Percentiles rank a stretch among this genome's conserved stretches.
These are phyloP conservation scores for Mycena latifolia DNA, from an alignment of 768 basidiomycete species.

Conservation along the genomic window DNA sequence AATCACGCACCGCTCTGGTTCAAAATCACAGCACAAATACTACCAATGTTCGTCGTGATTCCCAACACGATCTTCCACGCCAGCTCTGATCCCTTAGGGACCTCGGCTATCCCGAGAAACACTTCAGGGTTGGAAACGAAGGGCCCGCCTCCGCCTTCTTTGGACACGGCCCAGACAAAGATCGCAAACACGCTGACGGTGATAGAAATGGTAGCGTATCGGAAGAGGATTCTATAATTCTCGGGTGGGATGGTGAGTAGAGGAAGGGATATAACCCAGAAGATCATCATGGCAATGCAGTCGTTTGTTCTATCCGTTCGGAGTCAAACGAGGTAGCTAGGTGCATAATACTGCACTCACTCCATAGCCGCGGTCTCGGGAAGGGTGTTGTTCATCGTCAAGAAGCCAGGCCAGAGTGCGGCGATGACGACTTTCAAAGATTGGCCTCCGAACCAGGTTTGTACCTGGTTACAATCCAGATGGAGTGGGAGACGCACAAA, in stretches of 20 bases:
- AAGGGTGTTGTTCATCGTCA: background rate
- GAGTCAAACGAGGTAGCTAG: background rate
- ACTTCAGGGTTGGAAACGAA: background rate
- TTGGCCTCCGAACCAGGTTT: constrained; percentile 4
- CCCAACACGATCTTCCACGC: background rate
- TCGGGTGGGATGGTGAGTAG: background rate
- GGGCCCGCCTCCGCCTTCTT: background rate
- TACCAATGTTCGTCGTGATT: constrained; percentile 1
- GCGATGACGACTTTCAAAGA: constrained; percentile 3
- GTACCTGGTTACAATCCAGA: background rate
- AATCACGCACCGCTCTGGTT: background rate
- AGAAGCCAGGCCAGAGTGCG: background rate
- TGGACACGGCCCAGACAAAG: background rate
- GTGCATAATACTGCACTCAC: background rate
- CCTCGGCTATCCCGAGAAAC: background rate
- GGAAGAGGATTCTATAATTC: background rate
- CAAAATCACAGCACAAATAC: background rate
- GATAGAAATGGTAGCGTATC: background rate
- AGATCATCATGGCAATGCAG: constrained; percentile 1
- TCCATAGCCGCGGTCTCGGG: background rate
- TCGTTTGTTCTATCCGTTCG: background rate
- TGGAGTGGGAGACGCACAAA: background rate
- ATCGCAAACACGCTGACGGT: background rate
- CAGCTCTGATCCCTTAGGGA: background rate
- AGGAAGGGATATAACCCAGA: background rate